Base-by-base conservation (phyloP, 2,329 filamentous ascomycete genomes). In the Penicillium decumbens region DNA sequence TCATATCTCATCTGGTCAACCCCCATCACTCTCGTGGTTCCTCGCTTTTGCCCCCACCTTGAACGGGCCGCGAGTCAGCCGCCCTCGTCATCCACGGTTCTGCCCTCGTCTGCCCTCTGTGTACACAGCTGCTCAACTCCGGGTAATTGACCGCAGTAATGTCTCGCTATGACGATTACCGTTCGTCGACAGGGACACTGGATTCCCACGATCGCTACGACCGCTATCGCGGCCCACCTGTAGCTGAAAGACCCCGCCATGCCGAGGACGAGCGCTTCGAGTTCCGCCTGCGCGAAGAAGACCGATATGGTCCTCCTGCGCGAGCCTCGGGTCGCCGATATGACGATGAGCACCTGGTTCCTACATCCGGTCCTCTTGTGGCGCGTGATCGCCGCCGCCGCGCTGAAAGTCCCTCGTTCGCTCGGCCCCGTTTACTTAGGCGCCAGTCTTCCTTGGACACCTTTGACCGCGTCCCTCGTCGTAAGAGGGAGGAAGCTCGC, bases 361-460 rank as follows among this genome's bases (percentile, higher is more conserved):
- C 74, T 68, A 24, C 71, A 67, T 53, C 77, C 25, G 77, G 76
- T 48, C 76, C 79, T 6, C 69, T 83, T 56, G 78, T 74, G 50
- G 78, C 81, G 45, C 81, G 79, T 40, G 75, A 80, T 44, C 69
- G 75, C 58, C 81, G 82, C 50, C 76, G 79, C 45, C 54, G 56
- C 45, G 79, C 80, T 8, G 80, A 78, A 2, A 72, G 76, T 46
- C 72, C 76, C 38, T 73, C 75, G 20, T 58, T 61, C 40, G 77
- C 79, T 29, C 79, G 87, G 40, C 90, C 89, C 2, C 77, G 77
- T 27, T 78, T 91, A 55, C 65, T 93, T 43, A 82, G 91, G 50
- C 82, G 91, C 38, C 90, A 95, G 68, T 95, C 89, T 12, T 95
- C 89, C 45, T 77, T 95, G 33, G 91, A 95, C 68, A 95, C 88